These are phyloP conservation scores for Mycena haematopus DNA, from an alignment of 768 basidiomycete genomes.

Conservation along the genomic window DNA sequence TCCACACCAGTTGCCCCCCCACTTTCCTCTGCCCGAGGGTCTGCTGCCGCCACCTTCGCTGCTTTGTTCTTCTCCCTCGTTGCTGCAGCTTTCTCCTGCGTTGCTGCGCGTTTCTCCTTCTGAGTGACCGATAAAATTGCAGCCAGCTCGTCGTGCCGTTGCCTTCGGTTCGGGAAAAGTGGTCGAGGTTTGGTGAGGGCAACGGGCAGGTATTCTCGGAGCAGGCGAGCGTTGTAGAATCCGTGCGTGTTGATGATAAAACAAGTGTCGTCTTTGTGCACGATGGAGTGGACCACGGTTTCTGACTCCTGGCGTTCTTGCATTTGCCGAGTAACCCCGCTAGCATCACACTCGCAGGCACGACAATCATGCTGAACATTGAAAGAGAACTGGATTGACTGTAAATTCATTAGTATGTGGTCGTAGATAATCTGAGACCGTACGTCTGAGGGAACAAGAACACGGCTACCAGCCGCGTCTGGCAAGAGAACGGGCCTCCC, in stretches of 20 bases:
- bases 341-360: conserved; percentile 23
- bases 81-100: conserved; percentile 8
- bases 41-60: too few relatives aligned
- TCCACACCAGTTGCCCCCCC: too few relatives aligned
- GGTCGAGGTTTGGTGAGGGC: conserved; percentile 3
- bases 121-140: not conserved
- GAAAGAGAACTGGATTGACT: conserved; percentile 19
- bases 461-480: too few relatives aligned
- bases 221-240: conserved; percentile 35
- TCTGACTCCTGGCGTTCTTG: conserved; percentile 30
- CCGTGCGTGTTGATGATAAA: conserved; percentile 37
- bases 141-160: conserved; percentile 3
- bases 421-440: too few relatives aligned
- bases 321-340: conserved; percentile 7
- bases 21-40: too few relatives aligned
- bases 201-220: conserved; percentile 20
- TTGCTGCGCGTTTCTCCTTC: conserved; percentile 6
- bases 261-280: conserved; percentile 30
- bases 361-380: conserved; percentile 33
- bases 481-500: too few relatives aligned
- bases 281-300: conserved; percentile 16
- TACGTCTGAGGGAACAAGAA: too few relatives aligned
- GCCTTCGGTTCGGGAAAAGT: conserved; percentile 3
- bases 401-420: too few relatives aligned
- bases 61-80: conserved; percentile 12